Evolutionary conservation across 768 basidiomycete genomes (phyloP).

Genomic region (Pisolithus orientalis): DNA sequence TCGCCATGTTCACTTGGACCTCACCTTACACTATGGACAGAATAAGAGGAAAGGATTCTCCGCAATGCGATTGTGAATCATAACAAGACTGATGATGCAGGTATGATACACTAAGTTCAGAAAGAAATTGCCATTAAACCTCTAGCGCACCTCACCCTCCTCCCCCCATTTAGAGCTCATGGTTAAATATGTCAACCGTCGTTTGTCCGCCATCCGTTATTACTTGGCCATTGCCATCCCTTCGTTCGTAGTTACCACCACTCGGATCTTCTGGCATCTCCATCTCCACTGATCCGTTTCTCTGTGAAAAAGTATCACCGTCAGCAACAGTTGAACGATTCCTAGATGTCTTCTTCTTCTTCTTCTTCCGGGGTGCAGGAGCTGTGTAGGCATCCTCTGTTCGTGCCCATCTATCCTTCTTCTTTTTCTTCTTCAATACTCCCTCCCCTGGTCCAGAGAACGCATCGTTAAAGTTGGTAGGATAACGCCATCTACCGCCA

Average conservation of each 20-base stretch:
- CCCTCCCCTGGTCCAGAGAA: constrained; percentile 34
- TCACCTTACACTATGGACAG: too few species aligned
- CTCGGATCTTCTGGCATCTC: constrained; percentile 61
- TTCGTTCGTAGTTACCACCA: constrained; percentile 54
- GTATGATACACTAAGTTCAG: too few species aligned
- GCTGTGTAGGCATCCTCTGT: constrained; percentile 75
- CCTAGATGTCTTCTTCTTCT: constrained; percentile 57
- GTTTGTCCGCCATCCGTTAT: constrained; percentile 12
- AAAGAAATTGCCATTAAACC: too few species aligned
- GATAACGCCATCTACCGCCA: constrained; percentile 75
- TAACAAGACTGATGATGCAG: too few species aligned
- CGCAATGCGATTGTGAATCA: too few species aligned
- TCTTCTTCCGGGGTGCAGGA: constrained; percentile 17
- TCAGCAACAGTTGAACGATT: constrained; percentile 39
- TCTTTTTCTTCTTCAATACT: constrained; percentile 62
- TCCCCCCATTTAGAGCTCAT: constrained; percentile 46
- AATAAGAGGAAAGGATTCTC: too few species aligned
- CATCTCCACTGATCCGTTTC: constrained; percentile 38
- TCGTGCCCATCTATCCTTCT: constrained; percentile 84
- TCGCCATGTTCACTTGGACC: too few species aligned
- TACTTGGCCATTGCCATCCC: constrained; percentile 5
- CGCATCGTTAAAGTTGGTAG: constrained; percentile 73
- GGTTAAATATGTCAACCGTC: constrained; percentile 50
- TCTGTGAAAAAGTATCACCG: constrained; percentile 27
- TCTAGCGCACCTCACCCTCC: too few species aligned